Evolutionary conservation across 306 rosid genomes (phyloP).

Genomic region (Castanea crenata): DNA sequence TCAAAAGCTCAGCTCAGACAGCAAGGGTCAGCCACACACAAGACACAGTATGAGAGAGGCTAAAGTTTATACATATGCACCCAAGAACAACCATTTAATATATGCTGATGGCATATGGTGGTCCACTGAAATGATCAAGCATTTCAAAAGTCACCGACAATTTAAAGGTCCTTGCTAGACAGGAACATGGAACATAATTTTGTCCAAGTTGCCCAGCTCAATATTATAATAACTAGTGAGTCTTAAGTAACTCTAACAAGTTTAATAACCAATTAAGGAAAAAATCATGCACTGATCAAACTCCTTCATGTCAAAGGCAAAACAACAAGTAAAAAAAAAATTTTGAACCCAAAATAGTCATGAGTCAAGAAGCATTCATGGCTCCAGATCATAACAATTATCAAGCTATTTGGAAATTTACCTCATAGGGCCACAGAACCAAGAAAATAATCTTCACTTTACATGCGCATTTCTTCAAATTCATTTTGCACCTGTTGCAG

Average conservation of each 20-base stretch:
- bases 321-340: not conserved
- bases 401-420: not conserved
- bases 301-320: not conserved
- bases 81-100: not conserved
- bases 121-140: not conserved
- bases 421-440: too few relatives aligned
- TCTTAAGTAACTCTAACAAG: not conserved
- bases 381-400: not conserved
- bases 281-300: not conserved
- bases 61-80: too few relatives aligned
- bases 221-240: not conserved
- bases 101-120: not conserved
- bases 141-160: not conserved
- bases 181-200: not conserved
- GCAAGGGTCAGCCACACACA: too few relatives aligned
- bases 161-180: not conserved
- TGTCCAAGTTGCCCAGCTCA: not conserved
- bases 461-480: constrained; percentile 18
- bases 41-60: too few relatives aligned
- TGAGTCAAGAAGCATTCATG: not conserved
- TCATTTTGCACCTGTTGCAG: constrained; percentile 33
- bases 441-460: not conserved
- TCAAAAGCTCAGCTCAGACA: too few relatives aligned
- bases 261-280: not conserved
- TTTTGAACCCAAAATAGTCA: not conserved